Base-by-base conservation (phyloP, 768 basidiomycete species). In the Hygrophorus russula region DNA sequence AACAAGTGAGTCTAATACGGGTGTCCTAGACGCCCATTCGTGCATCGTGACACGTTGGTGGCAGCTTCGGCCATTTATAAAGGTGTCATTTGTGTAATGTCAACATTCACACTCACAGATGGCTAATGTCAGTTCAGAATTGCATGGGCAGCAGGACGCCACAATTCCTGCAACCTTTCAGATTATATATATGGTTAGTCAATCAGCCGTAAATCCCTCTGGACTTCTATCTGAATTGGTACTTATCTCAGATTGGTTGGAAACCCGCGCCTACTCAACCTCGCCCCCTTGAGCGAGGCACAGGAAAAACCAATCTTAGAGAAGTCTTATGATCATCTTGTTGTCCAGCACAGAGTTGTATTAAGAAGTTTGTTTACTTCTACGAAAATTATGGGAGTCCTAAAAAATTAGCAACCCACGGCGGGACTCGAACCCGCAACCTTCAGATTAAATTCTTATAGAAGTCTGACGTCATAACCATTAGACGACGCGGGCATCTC, bases 1-100 rank as follows among this genome's bases (percentile, higher is more conserved):
- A 8, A 8, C 33, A 8, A 13, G 31, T 29, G 20, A 14, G 9
- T 43, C 5, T 43, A 7, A 24, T 24, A 24, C 24, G 7, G 24
- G 3, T 3, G 24, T 43, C 41, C 15, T 51, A 86, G 88, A 47
- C 74, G 82, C 27, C 70, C 76, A 47, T 71, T 70, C 42, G 66
- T 89, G 30, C 80, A 79, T 49, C 76, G 89, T 14, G 93, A 98
- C 59, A 94, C 93, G 0, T 61, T 99, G 30, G 67, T 83, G 3
- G 93, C 94, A 11, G 90, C 94, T 2, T 84, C 88, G 6, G 84
- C 90, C 2, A 96, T 97, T 29, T 99, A 99, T 61, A 77, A 82
- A 71, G 88, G 94, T 86, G 49, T 37, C 59, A 41, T 19, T 12
- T 15, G 34, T 18, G 5, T 2, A 20, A 14, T 15, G 30, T 42